Evolutionary conservation across 2,329 filamentous ascomycete species (phyloP), one percentile per base, ranked within the genome.

Genomic region (Aspergillus sp.): DNA sequence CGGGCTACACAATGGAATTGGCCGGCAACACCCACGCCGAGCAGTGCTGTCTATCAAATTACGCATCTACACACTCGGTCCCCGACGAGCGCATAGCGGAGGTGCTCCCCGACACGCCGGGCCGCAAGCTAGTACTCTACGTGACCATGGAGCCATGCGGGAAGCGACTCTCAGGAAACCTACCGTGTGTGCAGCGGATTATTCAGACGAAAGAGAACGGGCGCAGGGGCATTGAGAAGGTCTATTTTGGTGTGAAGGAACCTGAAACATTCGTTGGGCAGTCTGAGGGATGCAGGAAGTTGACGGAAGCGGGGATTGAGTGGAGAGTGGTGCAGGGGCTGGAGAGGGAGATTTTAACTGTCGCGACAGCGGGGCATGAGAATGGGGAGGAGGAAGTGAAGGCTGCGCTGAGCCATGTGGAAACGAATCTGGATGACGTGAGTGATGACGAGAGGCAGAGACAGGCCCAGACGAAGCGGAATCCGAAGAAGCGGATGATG

Each of bases 21-120:
- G 82, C 86, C 0, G 95, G 93, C 42, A 99, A 99, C 77, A 98
- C 95, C 0, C 95, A 99, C 70, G 95, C 95, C 3, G 95, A 99
- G 72, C 92, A 99, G 77, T 93, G 89, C 74, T 96, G 91, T 69
- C 83, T 99, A 56, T 76, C 87, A 48, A 98, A 99, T 63, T 76
- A 74, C 48, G 75, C 74, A 2, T 66, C 70, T 8, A 65, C 64
- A 0, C 70, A 78, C 49, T 61, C 60, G 5, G 64, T 75, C 11
- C 47, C 68, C 5, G 74, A 77, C 4, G 75, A 77, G 4, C 55
- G 65, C 12, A 65, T 76, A 4, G 62, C 62, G 1, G 61, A 66
- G 11, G 73, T 82, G 87, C 61, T 74, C 5, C 73, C 72, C 17
- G 57, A 61, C 1, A 69, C 73, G 24, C 58, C 68, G 0, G 67